Percentiles rank a stretch among this genome's conserved stretches.
phyloP scores from a whole-genome alignment of 2,329 filamentous ascomycete genomes.

The Nemania serpens region DNA sequence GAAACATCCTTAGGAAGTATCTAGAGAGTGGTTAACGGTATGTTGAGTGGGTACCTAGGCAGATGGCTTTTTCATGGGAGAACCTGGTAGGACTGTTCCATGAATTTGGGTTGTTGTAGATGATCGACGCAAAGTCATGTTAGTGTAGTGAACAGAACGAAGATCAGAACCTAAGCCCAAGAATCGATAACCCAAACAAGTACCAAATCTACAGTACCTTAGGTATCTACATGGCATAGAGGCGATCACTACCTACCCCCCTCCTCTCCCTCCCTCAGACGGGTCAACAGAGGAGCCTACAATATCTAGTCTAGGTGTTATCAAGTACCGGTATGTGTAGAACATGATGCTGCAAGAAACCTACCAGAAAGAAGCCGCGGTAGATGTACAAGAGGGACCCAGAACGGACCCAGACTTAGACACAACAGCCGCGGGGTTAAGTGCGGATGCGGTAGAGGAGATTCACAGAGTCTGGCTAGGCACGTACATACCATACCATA shows the following conservation, averaged over 20 bases:
- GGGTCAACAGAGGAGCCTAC: neutral
- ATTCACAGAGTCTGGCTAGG: neutral
- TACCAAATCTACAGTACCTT: neutral
- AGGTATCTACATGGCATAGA: neutral
- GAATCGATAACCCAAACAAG: neutral
- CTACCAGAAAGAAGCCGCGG: conserved; percentile 1
- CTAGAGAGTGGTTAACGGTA: neutral
- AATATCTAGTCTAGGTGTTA: neutral
- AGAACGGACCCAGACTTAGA: too few species aligned
- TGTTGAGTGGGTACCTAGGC: neutral
- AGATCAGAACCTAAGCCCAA: neutral
- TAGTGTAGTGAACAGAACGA: conserved; percentile 3
- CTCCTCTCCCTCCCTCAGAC: neutral
- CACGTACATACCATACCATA: neutral
- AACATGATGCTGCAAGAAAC: neutral
- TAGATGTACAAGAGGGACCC: neutral
- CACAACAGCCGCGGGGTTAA: too few species aligned
- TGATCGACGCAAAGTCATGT: neutral
- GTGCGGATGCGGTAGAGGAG: neutral
- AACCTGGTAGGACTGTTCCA: neutral
- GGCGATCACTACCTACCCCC: too few species aligned
- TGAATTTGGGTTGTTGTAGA: conserved; percentile 6
- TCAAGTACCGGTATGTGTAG: neutral
- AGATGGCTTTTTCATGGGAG: neutral
- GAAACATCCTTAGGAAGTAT: neutral